Evolutionary conservation across 345 rosid genomes (phyloP).

Genomic region (Populus davidiana): DNA sequence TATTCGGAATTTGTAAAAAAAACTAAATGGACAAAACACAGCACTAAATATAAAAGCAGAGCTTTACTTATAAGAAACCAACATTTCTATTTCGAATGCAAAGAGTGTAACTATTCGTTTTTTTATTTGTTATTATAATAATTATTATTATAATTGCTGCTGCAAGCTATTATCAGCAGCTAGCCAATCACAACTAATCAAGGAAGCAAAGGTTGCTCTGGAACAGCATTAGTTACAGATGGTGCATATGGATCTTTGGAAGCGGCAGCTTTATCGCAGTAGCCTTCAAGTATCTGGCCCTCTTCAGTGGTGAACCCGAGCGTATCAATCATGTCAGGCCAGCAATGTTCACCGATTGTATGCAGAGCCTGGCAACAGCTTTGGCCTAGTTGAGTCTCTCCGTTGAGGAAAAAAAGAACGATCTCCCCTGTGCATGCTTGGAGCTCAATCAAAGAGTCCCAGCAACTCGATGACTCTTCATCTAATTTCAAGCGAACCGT

Average conservation of each 20-base stretch:
- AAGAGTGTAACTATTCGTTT: too few species aligned
- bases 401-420: conserved; percentile 65
- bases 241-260: not conserved
- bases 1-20: too few species aligned
- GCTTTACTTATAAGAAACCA: too few species aligned
- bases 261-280: conserved; percentile 30
- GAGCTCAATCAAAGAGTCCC: conserved; percentile 71
- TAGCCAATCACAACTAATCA: not conserved
- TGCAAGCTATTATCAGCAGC: not conserved
- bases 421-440: conserved; percentile 79
- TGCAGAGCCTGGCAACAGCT: conserved; percentile 64
- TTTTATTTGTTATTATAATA: too few species aligned
- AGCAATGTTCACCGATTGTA: conserved; percentile 45
- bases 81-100: too few species aligned
- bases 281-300: conserved; percentile 61
- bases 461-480: conserved; percentile 49
- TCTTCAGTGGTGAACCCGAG: conserved; percentile 70
- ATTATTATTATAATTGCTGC: not conserved
- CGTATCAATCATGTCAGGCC: conserved; percentile 57
- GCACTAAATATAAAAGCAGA: too few species aligned
- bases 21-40: too few species aligned
- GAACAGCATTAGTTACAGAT: not conserved
- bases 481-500: conserved; percentile 40
- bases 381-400: conserved; percentile 60
- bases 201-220: not conserved